Evolutionary conservation across 2,329 filamentous ascomycete species (phyloP).

Genomic region (Teratosphaeria viscida): DNA sequence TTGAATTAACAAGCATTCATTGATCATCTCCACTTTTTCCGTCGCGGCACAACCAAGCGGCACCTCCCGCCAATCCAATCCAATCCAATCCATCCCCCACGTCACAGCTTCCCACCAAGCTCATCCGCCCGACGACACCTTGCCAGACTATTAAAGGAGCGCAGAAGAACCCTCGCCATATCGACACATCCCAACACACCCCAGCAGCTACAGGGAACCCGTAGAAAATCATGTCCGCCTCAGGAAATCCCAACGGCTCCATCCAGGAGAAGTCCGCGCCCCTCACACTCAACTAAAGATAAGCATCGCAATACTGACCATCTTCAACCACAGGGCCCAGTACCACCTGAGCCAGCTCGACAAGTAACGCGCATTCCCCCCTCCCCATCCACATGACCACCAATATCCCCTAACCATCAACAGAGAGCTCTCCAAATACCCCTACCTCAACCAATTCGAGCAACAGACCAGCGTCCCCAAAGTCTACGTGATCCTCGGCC

Average conservation of each 20-base stretch:
- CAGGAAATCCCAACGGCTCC: constrained; percentile 2
- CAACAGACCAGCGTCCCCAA: constrained; percentile 74
- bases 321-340: constrained; percentile 16
- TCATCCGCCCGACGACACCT: background rate
- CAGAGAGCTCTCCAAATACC: constrained; percentile 72
- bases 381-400: no score
- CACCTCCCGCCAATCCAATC: background rate
- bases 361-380: constrained; percentile 23
- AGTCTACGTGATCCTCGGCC: constrained; percentile 69
- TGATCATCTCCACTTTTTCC: background rate
- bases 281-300: background rate
- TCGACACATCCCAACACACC: background rate
- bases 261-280: constrained; percentile 6
- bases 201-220: background rate
- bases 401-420: constrained; percentile 7
- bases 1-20: background rate
- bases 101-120: background rate
- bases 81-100: background rate
- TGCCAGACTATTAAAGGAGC: background rate
- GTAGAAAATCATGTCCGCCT: background rate
- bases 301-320: background rate
- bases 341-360: constrained; percentile 69
- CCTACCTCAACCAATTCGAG: constrained; percentile 73
- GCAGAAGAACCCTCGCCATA: background rate
- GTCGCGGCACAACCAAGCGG: background rate